These are phyloP conservation scores for Gnaphalium uliginosum DNA, from an alignment of 129 eudicot genomes.

Conservation along the genomic window DNA sequence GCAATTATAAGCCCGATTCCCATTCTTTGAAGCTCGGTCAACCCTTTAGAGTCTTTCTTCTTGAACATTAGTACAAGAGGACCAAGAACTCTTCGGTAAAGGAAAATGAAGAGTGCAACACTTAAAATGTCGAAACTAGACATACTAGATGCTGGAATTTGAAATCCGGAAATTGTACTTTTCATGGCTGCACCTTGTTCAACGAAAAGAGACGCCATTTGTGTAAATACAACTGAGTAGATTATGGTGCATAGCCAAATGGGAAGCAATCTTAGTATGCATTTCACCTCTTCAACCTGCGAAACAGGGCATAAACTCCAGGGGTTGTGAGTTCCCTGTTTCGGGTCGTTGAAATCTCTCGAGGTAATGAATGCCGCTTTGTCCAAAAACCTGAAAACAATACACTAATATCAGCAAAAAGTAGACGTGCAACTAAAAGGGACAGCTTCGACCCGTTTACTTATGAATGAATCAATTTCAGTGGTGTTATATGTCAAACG, in stretches of 20 bases:
- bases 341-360: constrained; percentile 49
- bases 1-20: constrained; percentile 95
- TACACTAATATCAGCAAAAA: background rate
- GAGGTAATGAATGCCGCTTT: constrained; percentile 75
- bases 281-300: constrained; percentile 95
- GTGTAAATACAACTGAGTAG: constrained; percentile 86
- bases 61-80: constrained; percentile 55
- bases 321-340: constrained; percentile 44
- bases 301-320: constrained; percentile 80
- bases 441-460: background rate
- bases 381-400: constrained; percentile 72
- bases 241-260: constrained; percentile 95
- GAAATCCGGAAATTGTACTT: constrained; percentile 61
- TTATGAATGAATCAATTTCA: background rate
- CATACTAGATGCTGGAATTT: constrained; percentile 93
- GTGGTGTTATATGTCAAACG: background rate
- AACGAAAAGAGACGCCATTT: constrained; percentile 94
- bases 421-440: background rate
- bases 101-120: constrained; percentile 76
- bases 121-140: constrained; percentile 90
- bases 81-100: constrained; percentile 63
- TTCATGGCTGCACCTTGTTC: constrained; percentile 96
- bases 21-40: constrained; percentile 93
- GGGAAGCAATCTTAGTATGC: constrained; percentile 82
- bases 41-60: constrained; percentile 56